A percentile compares a stretch with the other conserved stretches of the same genome.
Conservation (phyloP, 1,284 basidiomycete genomes). For the Anthracocystis walkeri region DNA sequence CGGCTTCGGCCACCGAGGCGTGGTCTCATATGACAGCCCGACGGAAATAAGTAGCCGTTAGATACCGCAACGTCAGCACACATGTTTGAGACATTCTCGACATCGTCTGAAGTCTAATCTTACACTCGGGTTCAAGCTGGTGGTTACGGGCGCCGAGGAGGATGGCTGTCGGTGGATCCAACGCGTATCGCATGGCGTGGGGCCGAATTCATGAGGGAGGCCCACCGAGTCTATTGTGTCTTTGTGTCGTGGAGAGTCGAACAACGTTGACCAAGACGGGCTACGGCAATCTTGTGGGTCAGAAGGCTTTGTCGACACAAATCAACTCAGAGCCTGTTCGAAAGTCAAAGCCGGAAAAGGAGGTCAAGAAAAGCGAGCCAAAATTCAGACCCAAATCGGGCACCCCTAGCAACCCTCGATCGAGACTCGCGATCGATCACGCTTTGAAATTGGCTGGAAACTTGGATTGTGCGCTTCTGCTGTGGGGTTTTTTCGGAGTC, state of each 20-base stretch:
- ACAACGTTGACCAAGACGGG: too few relatives aligned
- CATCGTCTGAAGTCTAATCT: too few relatives aligned
- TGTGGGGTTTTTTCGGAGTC: slow-evolving; percentile 14
- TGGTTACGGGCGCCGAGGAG: too few relatives aligned
- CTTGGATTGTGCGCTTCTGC: slow-evolving; percentile 10
- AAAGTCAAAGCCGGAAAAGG: background rate
- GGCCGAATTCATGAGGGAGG: too few relatives aligned
- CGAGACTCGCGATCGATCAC: slow-evolving; percentile 27
- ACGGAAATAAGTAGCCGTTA: background rate
- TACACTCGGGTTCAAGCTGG: too few relatives aligned
- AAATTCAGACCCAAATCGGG: slow-evolving; percentile 17
- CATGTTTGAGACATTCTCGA: background rate
- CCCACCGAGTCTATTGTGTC: too few relatives aligned
- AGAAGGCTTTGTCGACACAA: background rate
- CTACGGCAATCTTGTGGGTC: background rate
- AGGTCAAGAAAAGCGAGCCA: slow-evolving; percentile 6
- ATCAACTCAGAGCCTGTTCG: background rate
- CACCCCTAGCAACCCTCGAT: background rate
- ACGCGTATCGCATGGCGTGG: too few relatives aligned
- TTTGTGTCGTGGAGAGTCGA: too few relatives aligned
- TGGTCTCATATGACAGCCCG: background rate
- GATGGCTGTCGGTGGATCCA: too few relatives aligned
- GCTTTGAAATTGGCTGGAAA: background rate
- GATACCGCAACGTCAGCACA: background rate
- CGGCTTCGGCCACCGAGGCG: background rate